Conservation (phyloP, 2,329 filamentous ascomycete species). For the Claviceps fusiformis region DNA sequence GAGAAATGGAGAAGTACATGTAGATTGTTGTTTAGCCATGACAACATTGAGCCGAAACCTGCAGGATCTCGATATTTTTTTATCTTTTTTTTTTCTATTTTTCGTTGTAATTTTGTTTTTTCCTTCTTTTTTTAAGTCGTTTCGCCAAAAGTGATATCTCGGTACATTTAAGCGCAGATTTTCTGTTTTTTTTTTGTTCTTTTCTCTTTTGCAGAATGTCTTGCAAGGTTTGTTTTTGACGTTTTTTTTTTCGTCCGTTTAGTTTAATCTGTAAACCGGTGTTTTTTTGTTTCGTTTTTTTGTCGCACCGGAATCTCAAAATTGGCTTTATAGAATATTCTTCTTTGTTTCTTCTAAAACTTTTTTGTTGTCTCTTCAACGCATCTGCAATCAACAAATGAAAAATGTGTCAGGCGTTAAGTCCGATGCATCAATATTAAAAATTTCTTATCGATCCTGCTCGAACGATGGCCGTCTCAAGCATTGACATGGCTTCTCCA, state of each 20-base stretch:
- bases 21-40: constrained; percentile 1
- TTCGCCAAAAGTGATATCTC: neutral
- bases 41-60: neutral
- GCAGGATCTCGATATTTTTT: constrained; percentile 8
- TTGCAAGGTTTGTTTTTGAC: neutral
- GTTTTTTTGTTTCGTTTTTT: neutral
- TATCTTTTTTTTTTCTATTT: constrained; percentile 3
- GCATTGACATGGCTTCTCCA: neutral
- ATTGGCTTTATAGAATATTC: neutral
- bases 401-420: too few species aligned
- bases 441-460: too few species aligned
- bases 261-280: neutral
- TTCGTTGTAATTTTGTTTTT: constrained; percentile 2
- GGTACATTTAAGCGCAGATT: constrained; percentile 3
- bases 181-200: constrained; percentile 3
- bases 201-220: too few species aligned
- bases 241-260: neutral
- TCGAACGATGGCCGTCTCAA: neutral
- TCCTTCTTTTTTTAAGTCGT: constrained; percentile 4
- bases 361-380: neutral
- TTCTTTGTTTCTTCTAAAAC: neutral
- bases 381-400: too few species aligned
- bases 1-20: neutral
- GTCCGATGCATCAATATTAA: too few species aligned
- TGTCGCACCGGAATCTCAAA: neutral